Percentiles rank a stretch among this genome's conserved stretches.
Conservation (phyloP, 73 alveolate genomes). For the Durusdinium trenchii region DNA sequence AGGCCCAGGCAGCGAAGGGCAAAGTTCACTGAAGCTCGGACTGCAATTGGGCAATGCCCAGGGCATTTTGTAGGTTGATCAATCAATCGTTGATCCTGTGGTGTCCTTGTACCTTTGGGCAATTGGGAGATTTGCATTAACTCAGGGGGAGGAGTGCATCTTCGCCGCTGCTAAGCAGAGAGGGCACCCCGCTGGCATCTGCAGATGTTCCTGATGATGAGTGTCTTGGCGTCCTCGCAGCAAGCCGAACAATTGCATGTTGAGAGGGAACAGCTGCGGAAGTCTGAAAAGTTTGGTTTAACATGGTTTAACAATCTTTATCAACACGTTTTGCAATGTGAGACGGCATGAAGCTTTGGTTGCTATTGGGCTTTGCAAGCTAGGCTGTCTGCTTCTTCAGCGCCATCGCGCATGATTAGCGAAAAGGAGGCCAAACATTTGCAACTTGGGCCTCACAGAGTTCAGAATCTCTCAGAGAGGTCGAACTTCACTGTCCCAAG, state of each 20-base stretch:
- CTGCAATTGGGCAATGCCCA: background rate
- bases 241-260: background rate
- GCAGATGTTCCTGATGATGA: slow-evolving; percentile 26
- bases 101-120: no score
- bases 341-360: background rate
- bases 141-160: slow-evolving; percentile 38
- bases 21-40: background rate
- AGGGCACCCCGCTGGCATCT: slow-evolving; percentile 1
- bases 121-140: background rate
- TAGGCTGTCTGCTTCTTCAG: slow-evolving; percentile 64
- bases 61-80: no score
- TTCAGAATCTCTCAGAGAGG: background rate
- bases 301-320: background rate
- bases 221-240: slow-evolving; percentile 9
- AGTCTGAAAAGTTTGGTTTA: background rate
- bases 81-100: no score
- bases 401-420: background rate
- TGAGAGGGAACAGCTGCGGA: background rate
- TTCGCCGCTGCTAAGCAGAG: slow-evolving; percentile 41
- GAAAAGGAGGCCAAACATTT: slow-evolving; percentile 52
- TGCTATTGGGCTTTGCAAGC: background rate
- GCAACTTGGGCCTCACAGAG: slow-evolving; percentile 3
- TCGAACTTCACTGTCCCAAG: no score
- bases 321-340: background rate
- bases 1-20: slow-evolving; percentile 46